Base-by-base conservation (phyloP, 2,329 filamentous ascomycete genomes). In the Ambrosiella beaveri region DNA sequence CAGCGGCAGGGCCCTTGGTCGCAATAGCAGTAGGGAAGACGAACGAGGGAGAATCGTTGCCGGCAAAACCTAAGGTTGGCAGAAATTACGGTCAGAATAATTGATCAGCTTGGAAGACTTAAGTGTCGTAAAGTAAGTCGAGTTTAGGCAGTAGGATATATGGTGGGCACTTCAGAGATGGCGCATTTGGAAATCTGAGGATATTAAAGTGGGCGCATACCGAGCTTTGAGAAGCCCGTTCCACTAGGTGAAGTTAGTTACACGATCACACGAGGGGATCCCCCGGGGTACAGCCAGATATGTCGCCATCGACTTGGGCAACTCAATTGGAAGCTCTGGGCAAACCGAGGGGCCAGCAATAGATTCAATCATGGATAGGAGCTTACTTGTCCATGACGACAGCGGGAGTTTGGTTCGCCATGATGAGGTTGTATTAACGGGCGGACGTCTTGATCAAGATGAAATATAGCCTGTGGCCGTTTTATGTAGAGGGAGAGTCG, bases 341-440 rank as follows among this genome's bases (percentile, higher is more conserved):
- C 56, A 56, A 56, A 56, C 52, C 56, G 51, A 45, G 35, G 11
- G 35, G 41, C 52, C 52, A 53, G 53, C 41, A 51, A 53, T 41
- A 55, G 39, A 12, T 50, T 12, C 45, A 54, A 27, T 50, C n/a
- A 47, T 47, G 45, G 51, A 61, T 56, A 67, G 70, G 62, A 67
- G 80, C 88, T 75, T 85, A 96, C 93, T 98, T 98, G 93, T 98
- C 93, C 91, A 98, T 98, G 88, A 98, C 93, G 96, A 98, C 93
- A 87, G 93, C 93, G 68, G 93, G 93, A 71, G 93, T 97, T 82
- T 97, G 91, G 76, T 86, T 86, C 70, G 93, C 91, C 93, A 98
- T 98, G 65, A 61, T 66, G 66, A 27, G 47, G 54, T 54, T 57
- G 27, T 55, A 63, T 57, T 58, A 57, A 19, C 56, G 49, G 51